Base-by-base conservation (phyloP, 1,139 yeast species). In the Saccharomyces hybrid region DNA sequence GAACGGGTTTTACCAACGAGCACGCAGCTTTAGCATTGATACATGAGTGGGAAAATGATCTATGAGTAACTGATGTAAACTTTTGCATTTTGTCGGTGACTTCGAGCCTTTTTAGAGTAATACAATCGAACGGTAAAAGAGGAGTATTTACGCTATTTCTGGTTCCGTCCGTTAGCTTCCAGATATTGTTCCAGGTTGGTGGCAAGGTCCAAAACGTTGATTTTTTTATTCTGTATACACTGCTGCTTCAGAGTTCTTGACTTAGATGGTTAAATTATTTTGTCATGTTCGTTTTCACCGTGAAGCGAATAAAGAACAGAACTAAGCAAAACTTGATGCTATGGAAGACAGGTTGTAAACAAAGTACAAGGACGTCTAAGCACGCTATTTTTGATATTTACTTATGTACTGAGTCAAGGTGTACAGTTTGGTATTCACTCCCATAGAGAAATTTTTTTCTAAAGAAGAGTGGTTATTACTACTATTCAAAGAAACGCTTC, bases 1-100 rank as follows among this genome's bases (percentile, higher is more conserved):
- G 99, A 16, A 91, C 96, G 2, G 99, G 98, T 53, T 84, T 80
- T 38, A 88, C 91, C 49, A 88, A 79, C 50, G 95, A 86, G 69
- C 84, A 84, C 1, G 88, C 95, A 7, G 89, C 80, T 65, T 82
- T 87, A 48, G 76, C 66, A 24, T 71, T 66, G 4, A 68, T 67
- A 1, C 73, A 51, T 16, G 78, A 67, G 55, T 72, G 69, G 31
- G 84, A 78, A 65, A 83, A 80, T 2, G 50, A 38, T 38, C 44
- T 38, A 9, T 38, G 44, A 38, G 44, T 38, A 11, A 19, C 44
- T 38, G 19, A 11, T 16, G 44, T 19, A 38, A 38, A 38, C 12
- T 24, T 38, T 9, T 19, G 44, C 44, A 38, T 38, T 38, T 38
- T 16, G 44, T 11, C 7, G 9, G 26, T 38, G 44, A 38, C 19